Evolutionary conservation across 2,329 filamentous ascomycete species (phyloP), one percentile per base, ranked within the genome.

Genomic region (Colletotrichum spaethianum): DNA sequence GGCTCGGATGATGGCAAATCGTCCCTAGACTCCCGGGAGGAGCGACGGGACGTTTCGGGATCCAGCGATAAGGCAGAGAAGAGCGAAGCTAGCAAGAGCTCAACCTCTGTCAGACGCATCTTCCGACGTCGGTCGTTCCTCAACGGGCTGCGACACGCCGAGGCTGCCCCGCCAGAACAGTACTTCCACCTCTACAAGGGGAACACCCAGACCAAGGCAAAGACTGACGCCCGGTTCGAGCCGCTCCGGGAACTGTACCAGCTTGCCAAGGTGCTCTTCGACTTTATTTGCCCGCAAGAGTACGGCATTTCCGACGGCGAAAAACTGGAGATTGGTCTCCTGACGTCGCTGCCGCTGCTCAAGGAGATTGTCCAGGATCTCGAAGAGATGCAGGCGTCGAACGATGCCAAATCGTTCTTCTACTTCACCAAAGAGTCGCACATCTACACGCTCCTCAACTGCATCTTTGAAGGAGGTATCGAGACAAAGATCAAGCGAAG

Each of bases 401-500:
- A 96, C 64, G 94, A 97, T 75, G 95, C 95, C 55, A 98, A 98
- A 80, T 96, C 93, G 1, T 98, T 98, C 86, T 94, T 98, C 83
- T 99, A 99, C 85, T 99, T 99, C 82, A 99, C 96, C 74, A 99
- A 99, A 82, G 96, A 99, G 83, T 98, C 94, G 0, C 96, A 99
- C 81, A 98, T 99, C 74, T 99, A 99, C 84, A 99, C 96, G 6
- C 89, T 99, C 6, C 90, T 99, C 70, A 99, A 99, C 82, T 98
- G 96, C 81, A 98, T 99, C 76, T 89, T 99, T 33, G 96, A 99
- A 81, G 96, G 97, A 73, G 97, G 96, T 38, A 94, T 99, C 75
- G 93, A 97, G 79, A 98, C 96, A 31, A 99, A 99, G 85, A 98
- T 99, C 79, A 93, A 94, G 77, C 93, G 97, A 46, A 95, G 94